Evolutionary conservation across 345 rosid species (phyloP).

Genomic region (Balakata baccata): DNA sequence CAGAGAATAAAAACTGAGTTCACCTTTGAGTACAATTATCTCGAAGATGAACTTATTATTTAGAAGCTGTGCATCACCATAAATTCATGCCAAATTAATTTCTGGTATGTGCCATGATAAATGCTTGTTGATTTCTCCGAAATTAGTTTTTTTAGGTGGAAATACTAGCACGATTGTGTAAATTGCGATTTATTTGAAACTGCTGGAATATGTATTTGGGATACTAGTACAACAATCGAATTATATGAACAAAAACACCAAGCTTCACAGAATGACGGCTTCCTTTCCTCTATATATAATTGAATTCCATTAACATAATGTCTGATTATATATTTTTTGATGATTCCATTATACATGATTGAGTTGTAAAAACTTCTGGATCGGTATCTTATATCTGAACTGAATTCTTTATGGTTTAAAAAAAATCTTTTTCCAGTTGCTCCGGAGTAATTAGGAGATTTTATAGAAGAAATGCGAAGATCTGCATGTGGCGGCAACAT

Average conservation of each 20-base stretch:
- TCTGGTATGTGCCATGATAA: neutral
- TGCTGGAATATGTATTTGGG: neutral
- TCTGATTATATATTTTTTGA: neutral
- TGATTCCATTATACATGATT: too few relatives aligned
- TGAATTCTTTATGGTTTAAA: too few relatives aligned
- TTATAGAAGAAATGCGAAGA: too few relatives aligned
- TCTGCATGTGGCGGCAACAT: too few relatives aligned
- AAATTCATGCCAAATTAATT: neutral
- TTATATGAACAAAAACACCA: neutral
- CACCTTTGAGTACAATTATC: slow-evolving; percentile 83
- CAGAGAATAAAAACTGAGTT: slow-evolving; percentile 94
- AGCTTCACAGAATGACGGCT: neutral
- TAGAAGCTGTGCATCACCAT: slow-evolving; percentile 16
- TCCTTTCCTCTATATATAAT: neutral
- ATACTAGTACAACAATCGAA: neutral
- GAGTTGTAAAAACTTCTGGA: too few relatives aligned
- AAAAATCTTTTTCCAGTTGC: too few relatives aligned
- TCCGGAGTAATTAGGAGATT: too few relatives aligned
- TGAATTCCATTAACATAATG: neutral
- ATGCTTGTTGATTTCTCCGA: slow-evolving; percentile 1
- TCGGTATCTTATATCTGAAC: too few relatives aligned
- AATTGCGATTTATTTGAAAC: neutral
- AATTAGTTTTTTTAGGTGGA: neutral
- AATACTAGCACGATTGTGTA: neutral
- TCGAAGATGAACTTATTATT: slow-evolving; percentile 73